Conservation (phyloP, 1,284 basidiomycete species). For the Boletellus deceptivus region DNA sequence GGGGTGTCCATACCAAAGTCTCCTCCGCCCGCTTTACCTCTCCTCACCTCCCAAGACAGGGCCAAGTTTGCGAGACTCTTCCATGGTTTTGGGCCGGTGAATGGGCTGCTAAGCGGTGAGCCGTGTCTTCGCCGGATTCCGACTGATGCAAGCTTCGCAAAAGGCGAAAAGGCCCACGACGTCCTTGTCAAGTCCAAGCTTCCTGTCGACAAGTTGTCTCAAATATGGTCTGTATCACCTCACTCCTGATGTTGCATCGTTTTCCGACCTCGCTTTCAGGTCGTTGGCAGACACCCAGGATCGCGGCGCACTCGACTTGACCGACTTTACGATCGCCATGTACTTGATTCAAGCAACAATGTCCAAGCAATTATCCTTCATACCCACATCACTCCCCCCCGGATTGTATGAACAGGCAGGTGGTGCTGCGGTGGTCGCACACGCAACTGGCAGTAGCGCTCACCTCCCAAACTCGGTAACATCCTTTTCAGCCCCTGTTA, state of each 20-base stretch:
- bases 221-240: constrained; percentile 76
- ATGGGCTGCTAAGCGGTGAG: constrained; percentile 76
- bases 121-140: neutral
- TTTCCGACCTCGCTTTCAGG: constrained; percentile 46
- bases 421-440: constrained; percentile 49
- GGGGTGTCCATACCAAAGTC: constrained; percentile 56
- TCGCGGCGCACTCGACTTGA: constrained; percentile 84
- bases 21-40: constrained; percentile 59
- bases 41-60: constrained; percentile 76
- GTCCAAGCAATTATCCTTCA: constrained; percentile 71
- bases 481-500: constrained; percentile 36
- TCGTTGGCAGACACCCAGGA: constrained; percentile 92
- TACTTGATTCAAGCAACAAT: constrained; percentile 91
- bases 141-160: constrained; percentile 17
- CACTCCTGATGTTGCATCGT: neutral
- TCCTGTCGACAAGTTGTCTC: constrained; percentile 84
- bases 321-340: constrained; percentile 98
- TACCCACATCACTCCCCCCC: constrained; percentile 83
- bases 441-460: constrained; percentile 59
- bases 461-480: constrained; percentile 50
- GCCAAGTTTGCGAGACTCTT: constrained; percentile 83
- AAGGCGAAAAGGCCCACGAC: constrained; percentile 88
- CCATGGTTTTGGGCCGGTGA: constrained; percentile 65
- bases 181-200: constrained; percentile 95
- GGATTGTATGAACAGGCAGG: constrained; percentile 87